phyloP scores from a whole-genome alignment of 345 rosid genomes.

The Arabidopsis suecica region DNA sequence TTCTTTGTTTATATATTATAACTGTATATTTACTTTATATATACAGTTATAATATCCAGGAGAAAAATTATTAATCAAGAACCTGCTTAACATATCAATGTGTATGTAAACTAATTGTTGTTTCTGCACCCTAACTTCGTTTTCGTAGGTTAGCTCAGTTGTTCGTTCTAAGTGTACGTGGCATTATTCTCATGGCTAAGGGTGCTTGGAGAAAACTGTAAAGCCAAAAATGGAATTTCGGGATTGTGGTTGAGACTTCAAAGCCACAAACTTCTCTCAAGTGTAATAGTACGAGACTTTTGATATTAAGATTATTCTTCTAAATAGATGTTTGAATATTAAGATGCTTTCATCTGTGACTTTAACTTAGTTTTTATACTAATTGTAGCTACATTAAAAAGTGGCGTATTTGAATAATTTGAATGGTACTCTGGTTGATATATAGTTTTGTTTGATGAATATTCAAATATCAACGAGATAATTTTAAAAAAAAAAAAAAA shows the following conservation, averaged over 20 bases:
- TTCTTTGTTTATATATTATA: background rate
- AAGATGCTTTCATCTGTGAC: too few species aligned
- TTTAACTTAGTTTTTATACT: background rate
- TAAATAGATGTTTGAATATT: background rate
- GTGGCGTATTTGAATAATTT: background rate
- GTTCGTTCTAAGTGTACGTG: slow-evolving; percentile 24
- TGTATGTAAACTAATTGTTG: slow-evolving; percentile 4
- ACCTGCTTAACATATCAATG: background rate
- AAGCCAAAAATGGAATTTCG: background rate
- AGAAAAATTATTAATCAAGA: background rate
- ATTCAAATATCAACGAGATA: background rate
- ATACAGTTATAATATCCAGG: background rate
- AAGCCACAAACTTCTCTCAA: background rate
- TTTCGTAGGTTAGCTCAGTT: slow-evolving; percentile 31
- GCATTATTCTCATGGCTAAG: slow-evolving; percentile 27
- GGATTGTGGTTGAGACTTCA: background rate
- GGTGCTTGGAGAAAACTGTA: background rate
- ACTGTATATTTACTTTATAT: background rate
- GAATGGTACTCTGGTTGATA: background rate
- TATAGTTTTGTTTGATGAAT: background rate
- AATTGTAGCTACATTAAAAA: background rate
- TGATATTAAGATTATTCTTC: background rate
- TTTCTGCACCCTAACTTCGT: background rate
- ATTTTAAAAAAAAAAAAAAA: background rate
- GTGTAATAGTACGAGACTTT: background rate